phyloP scores from a whole-genome alignment of 2,329 filamentous ascomycete genomes.

The Fusarium sp. region DNA sequence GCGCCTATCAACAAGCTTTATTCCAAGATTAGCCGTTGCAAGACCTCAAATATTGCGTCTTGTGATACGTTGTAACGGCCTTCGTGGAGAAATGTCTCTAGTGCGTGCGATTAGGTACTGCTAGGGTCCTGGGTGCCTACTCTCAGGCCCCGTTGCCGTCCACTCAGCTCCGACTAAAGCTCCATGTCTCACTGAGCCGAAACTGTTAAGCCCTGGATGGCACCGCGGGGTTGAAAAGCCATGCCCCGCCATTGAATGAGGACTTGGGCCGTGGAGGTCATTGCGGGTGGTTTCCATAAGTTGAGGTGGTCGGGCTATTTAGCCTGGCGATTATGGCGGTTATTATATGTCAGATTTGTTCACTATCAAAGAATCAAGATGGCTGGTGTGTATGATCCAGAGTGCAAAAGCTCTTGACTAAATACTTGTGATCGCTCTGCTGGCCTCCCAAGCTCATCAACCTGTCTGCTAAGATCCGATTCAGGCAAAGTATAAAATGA shows the following conservation, averaged over 20 bases:
- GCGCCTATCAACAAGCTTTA: constrained; percentile 32
- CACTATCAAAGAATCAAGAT: constrained; percentile 8
- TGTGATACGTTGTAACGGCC: constrained; percentile 9
- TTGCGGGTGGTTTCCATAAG: constrained; percentile 8
- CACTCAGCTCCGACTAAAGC: constrained; percentile 17
- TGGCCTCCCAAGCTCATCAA: no score
- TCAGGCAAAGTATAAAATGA: no score
- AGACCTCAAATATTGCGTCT: constrained; percentile 3
- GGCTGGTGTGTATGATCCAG: no score
- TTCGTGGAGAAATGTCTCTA: constrained; percentile 15
- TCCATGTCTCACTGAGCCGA: constrained; percentile 9
- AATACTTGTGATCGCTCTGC: no score
- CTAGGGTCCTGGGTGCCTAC: constrained; percentile 15
- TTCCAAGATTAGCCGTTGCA: constrained; percentile 32
- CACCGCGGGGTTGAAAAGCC: constrained; percentile 19
- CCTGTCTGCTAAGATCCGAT: no score
- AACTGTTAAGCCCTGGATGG: constrained; percentile 15
- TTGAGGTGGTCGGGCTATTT: constrained; percentile 9
- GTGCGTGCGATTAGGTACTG: constrained; percentile 6
- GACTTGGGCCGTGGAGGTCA: constrained; percentile 10
- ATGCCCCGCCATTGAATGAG: constrained; percentile 20
- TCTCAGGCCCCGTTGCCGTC: constrained; percentile 18
- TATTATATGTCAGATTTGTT: constrained; percentile 1
- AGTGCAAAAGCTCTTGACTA: no score
- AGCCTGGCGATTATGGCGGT: constrained; percentile 25